Evolutionary conservation across 306 rosid species (phyloP), one percentile per base, ranked within the genome.

Genomic region (Trifolium pratense): DNA sequence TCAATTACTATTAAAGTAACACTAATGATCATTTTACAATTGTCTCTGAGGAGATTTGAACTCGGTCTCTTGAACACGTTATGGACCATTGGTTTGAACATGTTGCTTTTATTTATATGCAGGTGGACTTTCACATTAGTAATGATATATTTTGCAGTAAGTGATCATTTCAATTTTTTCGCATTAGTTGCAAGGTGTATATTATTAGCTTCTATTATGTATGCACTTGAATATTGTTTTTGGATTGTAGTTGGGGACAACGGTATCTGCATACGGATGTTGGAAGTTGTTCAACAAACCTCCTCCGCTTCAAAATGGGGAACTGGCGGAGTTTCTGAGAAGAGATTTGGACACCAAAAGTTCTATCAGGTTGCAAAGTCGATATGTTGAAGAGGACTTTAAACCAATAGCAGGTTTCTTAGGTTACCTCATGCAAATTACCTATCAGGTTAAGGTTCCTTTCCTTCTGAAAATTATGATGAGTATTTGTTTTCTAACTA

Each of bases 121-220:
- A 91, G 97, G 86, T 91, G 97, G 97, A 89, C 97, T 74, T 89
- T 86, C 85, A 57, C 90, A 7, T 78, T 91, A 75, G 91, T 91
- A 46, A 83, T 83, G 75, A 42, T 87, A 77, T 91, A 91, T 56
- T 91, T 91, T 80, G 90, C 73, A 81, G 97, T 89, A 81, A 59
- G 96, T 43, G 16, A 43, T 43, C 49, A 13, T 43, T 13, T 43
- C 16, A 13, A 43, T 12, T 13, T 5, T 4, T 13, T 43, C 16
- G 1, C 49, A 43, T 13, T 43, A 37, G 42, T 37, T 37, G 9
- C 40, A 36, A 36, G 40, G 40, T 36, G 40, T 36, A 7, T 36
- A 36, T 36, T 36, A 36, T 59, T 61, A 49, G 55, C 52, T 48
- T 46, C 29, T 21, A 21, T 21, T 17, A 68, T 68, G 34, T 18